Evolutionary conservation across 352 stramenopile species (phyloP).

Genomic region (Phytopythium ostracodes): DNA sequence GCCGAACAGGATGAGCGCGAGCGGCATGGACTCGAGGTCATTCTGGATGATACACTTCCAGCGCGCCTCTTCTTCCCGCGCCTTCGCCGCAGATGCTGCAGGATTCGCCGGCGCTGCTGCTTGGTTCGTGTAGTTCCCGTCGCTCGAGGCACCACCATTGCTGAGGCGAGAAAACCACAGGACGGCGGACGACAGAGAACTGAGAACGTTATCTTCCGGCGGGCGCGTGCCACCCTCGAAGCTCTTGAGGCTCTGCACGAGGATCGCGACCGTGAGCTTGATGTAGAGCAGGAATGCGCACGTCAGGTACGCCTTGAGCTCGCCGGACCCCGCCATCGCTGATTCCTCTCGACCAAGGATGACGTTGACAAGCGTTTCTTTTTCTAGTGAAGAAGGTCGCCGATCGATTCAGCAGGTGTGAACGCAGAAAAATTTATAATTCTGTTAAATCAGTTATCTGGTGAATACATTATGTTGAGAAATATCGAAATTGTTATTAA

Average conservation of each 20-base stretch:
- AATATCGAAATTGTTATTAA: too few species aligned
- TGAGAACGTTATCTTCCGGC: slow-evolving; percentile 2
- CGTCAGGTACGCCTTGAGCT: slow-evolving; percentile 8
- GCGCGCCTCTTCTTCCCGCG: slow-evolving; percentile 29
- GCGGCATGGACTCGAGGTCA: slow-evolving; percentile 53
- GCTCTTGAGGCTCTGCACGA: slow-evolving; percentile 8
- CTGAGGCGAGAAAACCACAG: not conserved
- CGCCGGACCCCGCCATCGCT: slow-evolving; percentile 7
- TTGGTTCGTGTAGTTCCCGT: not conserved
- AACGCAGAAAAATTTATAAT: too few species aligned
- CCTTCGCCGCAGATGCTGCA: slow-evolving; percentile 1
- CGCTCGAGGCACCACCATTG: not conserved
- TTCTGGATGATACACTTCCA: slow-evolving; percentile 58
- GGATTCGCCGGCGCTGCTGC: not conserved
- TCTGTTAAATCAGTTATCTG: too few species aligned
- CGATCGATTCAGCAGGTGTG: too few species aligned
- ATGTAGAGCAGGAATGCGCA: slow-evolving; percentile 7
- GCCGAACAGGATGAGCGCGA: slow-evolving; percentile 39
- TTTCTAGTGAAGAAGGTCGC: too few species aligned
- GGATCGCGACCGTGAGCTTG: slow-evolving; percentile 6
- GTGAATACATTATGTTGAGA: too few species aligned
- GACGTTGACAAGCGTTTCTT: too few species aligned
- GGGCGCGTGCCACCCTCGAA: slow-evolving; percentile 7
- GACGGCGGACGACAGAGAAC: slow-evolving; percentile 1
- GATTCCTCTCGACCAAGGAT: not conserved